Evolutionary conservation across 2,329 filamentous ascomycete species (phyloP), one percentile per base, ranked within the genome.

Genomic region (Phialophora verrucosa): DNA sequence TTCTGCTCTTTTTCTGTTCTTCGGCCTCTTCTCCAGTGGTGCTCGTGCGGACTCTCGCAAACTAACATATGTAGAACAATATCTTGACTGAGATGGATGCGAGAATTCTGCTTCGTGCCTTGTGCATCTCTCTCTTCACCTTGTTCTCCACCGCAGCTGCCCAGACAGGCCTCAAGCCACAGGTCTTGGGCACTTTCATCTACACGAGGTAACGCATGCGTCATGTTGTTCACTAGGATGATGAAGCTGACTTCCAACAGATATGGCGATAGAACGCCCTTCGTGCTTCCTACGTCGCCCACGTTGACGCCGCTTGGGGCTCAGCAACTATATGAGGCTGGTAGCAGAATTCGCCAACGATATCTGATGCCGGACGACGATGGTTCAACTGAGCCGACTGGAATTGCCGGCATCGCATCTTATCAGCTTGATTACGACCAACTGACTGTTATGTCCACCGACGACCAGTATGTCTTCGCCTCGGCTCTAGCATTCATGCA

Each of bases 401-500:
- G 77, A 10, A 78, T 86, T 31, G 66, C 76, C 10, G 80, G 79
- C 25, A 74, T 88, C 56, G 82, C 81, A 12, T 74, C 78, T 5
- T 77, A 82, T 61, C 74, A 76, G 31, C 66, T 85, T 17, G 74
- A 83, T 64, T 75, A 80, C 8, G 75, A 81, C 20, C 79, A 87
- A 66, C 70, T 87, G 8, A 77, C 77, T 59, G 75, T 85, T 11
- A 74, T 82, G 55, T 79, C 85, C 0, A 74, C 80, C 29, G 79
- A 84, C 29, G 76, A 80, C 35, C 80, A 83, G 65, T 81, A 80
- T 62, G 78, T 81, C 2, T 73, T 82, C 38, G 82, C 82, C 1
- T 86, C 85, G 2, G 85, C 85, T 12, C 83, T 86, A 70, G 85
- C 87, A 2, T 88, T 88, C 71, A 81, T 88, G 79, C 85, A 88